Evolutionary conservation across 805 yeast genomes (phyloP).

Genomic region (Pichia scutulata): DNA sequence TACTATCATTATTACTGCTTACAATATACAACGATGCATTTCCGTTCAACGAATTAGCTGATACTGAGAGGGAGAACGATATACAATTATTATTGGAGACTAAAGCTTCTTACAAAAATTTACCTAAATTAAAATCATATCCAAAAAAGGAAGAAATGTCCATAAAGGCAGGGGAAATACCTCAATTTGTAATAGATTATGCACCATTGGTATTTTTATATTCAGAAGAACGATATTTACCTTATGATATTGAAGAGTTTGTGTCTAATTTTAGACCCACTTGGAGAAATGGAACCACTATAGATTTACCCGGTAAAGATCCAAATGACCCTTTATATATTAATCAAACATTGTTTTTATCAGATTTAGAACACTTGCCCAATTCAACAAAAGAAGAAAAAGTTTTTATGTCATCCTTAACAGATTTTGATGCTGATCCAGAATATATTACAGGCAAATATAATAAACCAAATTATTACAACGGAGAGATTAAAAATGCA

Average conservation of each 20-base stretch:
- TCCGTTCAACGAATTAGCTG: not conserved
- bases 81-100: not conserved
- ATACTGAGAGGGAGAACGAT: not conserved
- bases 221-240: constrained; percentile 80
- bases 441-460: constrained; percentile 75
- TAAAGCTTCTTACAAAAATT: constrained; percentile 14
- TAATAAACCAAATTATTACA: constrained; percentile 60
- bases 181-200: constrained; percentile 52
- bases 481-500: constrained; percentile 66
- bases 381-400: constrained; percentile 22
- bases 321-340: constrained; percentile 10
- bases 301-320: constrained; percentile 20
- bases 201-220: constrained; percentile 80
- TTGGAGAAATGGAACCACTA: constrained; percentile 39
- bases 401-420: constrained; percentile 55
- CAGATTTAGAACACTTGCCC: constrained; percentile 32
- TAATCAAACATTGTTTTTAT: constrained; percentile 16
- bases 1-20: not conserved
- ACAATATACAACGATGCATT: not conserved
- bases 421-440: constrained; percentile 67
- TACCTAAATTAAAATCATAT: constrained; percentile 31
- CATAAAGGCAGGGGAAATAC: constrained; percentile 48
- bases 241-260: constrained; percentile 69
- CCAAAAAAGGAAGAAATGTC: constrained; percentile 32
- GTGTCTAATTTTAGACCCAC: constrained; percentile 59